phyloP scores from a whole-genome alignment of 257 asterid species.

The Echites panduratus region DNA sequence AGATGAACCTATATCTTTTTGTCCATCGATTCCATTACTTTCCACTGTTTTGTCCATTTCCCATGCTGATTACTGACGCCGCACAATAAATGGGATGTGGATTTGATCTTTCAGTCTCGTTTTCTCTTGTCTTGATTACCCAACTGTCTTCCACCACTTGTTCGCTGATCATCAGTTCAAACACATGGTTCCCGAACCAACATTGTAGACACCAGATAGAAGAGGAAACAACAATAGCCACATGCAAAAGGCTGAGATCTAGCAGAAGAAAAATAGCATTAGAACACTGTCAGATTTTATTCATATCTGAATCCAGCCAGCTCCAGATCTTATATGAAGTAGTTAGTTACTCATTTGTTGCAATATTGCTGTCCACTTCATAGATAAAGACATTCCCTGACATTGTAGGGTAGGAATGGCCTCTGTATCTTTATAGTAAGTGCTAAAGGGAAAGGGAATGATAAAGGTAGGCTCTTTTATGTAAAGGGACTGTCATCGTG shows the following conservation, averaged over 20 bases:
- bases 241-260: not conserved
- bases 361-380: too few species aligned
- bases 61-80: not conserved
- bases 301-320: too few species aligned
- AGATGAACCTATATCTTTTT: not conserved
- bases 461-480: conserved; percentile 19
- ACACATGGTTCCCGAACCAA: not conserved
- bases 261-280: too few species aligned
- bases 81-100: not conserved
- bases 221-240: not conserved
- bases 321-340: too few species aligned
- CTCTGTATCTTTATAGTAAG: not conserved
- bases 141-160: not conserved
- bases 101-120: too few species aligned
- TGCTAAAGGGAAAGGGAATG: not conserved
- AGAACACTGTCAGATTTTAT: too few species aligned
- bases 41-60: conserved; percentile 10
- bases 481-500: conserved; percentile 21
- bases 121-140: not conserved
- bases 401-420: not conserved
- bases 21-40: conserved; percentile 1
- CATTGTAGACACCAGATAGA: not conserved
- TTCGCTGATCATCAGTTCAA: too few species aligned
- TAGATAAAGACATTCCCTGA: too few species aligned
- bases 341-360: too few species aligned